Base-by-base conservation (phyloP, 2,329 filamentous ascomycete species). In the Aciculosporium take region DNA sequence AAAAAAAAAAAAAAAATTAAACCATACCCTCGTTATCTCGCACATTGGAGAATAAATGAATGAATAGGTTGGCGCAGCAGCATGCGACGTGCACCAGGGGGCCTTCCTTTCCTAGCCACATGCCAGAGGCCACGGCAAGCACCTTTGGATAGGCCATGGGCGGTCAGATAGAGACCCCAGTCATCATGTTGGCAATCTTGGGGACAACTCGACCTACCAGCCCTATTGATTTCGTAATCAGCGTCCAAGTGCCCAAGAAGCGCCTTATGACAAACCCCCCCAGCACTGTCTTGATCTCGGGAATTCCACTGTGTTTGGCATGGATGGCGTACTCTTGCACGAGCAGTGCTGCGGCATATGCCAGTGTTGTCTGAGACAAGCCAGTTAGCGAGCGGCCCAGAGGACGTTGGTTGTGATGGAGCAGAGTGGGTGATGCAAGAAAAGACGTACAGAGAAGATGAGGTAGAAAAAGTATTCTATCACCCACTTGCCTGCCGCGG, bases 91-190 rank as follows among this genome's bases (percentile, higher is more conserved):
- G 89, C 5, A 98, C 89, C 29, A 96, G 65, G 1, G 89, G 89
- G 1, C 89, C 89, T 67, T 98, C 89, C 60, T 96, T 96, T 25
- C 89, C 89, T 12, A 96, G 68, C 89, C 91, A 96, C 69, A 98
- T 80, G 39, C 89, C 89, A 5, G 88, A 95, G 49, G 85, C 84
- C 34, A 95, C 89, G 33, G 89, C 83, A 28, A 96, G 74, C 58
- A 87, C 88, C 77, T n/a, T n/a, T 93, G 45, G 7, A 27, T 5
- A 3, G 10, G 9, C 2, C 2, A 10, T 8, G 13, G 3, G 12
- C 20, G 33, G 54, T 25, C 5, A 28, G 10, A 17, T 18, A 2
- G 4, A 17, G 13, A 35, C 20, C 7, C 25, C 21, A 4, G n/a
- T 23, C 27, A 9, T 9, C 4, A n/a, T 6, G 29, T 7, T 13